Base-by-base conservation (phyloP, 2,329 filamentous ascomycete species). In the Paraphoma sp. region DNA sequence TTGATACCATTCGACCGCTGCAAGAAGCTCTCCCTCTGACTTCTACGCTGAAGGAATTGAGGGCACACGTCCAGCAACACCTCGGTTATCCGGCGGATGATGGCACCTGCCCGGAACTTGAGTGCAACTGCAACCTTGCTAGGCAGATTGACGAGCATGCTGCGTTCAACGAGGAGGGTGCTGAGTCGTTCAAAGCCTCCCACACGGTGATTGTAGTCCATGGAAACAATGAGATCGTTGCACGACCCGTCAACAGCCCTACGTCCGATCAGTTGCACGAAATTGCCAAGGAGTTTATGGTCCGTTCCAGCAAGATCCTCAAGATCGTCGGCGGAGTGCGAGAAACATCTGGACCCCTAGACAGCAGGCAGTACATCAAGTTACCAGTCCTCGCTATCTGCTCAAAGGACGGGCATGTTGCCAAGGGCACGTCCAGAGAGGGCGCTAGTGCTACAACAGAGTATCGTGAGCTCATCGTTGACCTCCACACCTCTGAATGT, bases 41-140 rank as follows among this genome's bases (percentile, higher is more conserved):
- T 6, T 54, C 43, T 16, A 61, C 58, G 1, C 46, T 64, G 12
- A 48, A 54, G 46, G 60, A 74, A 44, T 65, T 74, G 1, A 65
- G 66, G 40, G 42, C 62, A 17, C 23, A 53, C 1, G 62, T 71
- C 11, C 61, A 67, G 9, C 40, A 59, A 14, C 60, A 72, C 16
- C 57, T 73, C n/a, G 47, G 48, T 3, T 36, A 68, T 17, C 17
- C 52, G 12, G 29, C 18, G 2, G 55, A 54, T 30, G 50, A 59
- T 12, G 52, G 56, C 4, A n/a, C 48, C 1, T 46, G 45, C 2
- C 23, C 56, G 5, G 49, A 60, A 7, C 53, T 63, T 17, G 65
- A 68, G 42, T 72, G 70, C 55, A 73, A 73, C 45, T 74, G 69
- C 56, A 60, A 51, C 17, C 57, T 71, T 11, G 70, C 69, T 2